Conservation (phyloP, 495 filamentous ascomycete genomes). For the Haplographium delicatum region DNA sequence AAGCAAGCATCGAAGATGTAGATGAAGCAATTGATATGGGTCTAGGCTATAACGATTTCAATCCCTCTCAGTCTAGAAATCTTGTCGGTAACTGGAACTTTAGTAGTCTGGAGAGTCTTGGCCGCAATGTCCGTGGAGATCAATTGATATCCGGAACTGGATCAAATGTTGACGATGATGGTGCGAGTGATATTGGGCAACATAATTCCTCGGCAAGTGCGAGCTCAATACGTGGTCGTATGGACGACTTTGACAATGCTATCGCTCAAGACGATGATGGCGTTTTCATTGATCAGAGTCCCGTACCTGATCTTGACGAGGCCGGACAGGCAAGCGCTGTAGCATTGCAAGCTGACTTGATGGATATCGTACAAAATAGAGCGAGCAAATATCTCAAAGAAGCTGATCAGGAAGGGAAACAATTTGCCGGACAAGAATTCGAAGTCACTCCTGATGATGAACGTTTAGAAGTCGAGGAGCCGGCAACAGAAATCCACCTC, state of each 20-base stretch:
- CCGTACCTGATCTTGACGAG: constrained; percentile 23
- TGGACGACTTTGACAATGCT: constrained; percentile 18
- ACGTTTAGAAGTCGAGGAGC: constrained; percentile 18
- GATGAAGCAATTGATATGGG: constrained; percentile 27
- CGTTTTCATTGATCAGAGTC: constrained; percentile 13
- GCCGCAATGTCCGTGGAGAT: background rate
- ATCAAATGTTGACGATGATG: constrained; percentile 13
- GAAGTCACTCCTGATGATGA: constrained; percentile 4
- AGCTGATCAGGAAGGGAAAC: no score
- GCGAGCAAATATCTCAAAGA: background rate
- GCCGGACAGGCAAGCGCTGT: constrained; percentile 9
- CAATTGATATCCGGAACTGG: constrained; percentile 18
- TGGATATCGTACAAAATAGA: constrained; percentile 1
- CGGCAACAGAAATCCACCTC: constrained; percentile 23
- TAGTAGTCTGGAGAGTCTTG: background rate
- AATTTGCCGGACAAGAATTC: background rate
- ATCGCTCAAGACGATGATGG: constrained; percentile 12
- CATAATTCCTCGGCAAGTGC: constrained; percentile 20
- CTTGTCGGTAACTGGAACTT: constrained; percentile 2
- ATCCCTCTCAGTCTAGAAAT: constrained; percentile 5
- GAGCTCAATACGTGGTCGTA: background rate
- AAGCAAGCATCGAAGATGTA: constrained; percentile 24
- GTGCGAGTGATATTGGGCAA: constrained; percentile 21
- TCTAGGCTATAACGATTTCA: background rate
- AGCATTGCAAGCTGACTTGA: constrained; percentile 12